phyloP scores from a whole-genome alignment of 139 green algal species.

The Deuterostichococcus epilithicus region DNA sequence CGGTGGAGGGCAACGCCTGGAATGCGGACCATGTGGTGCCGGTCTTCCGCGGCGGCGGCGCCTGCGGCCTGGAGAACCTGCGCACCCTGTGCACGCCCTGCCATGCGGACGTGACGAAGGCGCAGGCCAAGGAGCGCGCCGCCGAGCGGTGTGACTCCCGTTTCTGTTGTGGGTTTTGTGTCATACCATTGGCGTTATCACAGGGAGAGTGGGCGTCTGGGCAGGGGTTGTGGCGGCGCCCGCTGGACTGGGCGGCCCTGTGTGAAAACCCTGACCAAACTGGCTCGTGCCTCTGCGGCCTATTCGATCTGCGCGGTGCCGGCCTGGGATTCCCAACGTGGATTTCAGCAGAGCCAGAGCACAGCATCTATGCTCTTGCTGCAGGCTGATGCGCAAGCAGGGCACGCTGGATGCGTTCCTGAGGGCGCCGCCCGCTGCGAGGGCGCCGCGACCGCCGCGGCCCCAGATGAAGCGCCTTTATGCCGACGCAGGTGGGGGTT shows the following conservation, averaged over 20 bases:
- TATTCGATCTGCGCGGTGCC: neutral
- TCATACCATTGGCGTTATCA: no score
- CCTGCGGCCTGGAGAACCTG: conserved; percentile 86
- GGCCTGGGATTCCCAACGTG: no score
- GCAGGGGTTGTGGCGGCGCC: no score
- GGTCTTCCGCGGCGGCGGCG: conserved; percentile 80
- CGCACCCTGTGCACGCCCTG: conserved; percentile 83
- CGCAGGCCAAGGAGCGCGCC: conserved; percentile 45
- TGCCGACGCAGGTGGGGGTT: neutral
- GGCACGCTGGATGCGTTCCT: conserved; percentile 11
- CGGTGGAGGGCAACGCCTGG: conserved; percentile 77
- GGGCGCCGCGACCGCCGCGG: no score
- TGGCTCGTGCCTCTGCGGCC: no score
- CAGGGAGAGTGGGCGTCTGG: no score
- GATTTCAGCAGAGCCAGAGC: neutral
- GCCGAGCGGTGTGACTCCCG: conserved; percentile 18
- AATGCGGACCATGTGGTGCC: conserved; percentile 79
- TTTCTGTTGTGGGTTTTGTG: no score
- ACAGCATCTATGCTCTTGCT: neutral
- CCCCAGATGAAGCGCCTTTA: neutral
- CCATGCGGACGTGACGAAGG: conserved; percentile 62
- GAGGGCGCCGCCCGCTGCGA: neutral
- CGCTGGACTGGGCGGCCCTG: no score
- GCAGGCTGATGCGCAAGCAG: conserved; percentile 4
- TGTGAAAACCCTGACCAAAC: no score